These are phyloP conservation scores for Sporothrix dimorphospora DNA, from an alignment of 2,329 filamentous ascomycete species.

Conservation along the genomic window DNA sequence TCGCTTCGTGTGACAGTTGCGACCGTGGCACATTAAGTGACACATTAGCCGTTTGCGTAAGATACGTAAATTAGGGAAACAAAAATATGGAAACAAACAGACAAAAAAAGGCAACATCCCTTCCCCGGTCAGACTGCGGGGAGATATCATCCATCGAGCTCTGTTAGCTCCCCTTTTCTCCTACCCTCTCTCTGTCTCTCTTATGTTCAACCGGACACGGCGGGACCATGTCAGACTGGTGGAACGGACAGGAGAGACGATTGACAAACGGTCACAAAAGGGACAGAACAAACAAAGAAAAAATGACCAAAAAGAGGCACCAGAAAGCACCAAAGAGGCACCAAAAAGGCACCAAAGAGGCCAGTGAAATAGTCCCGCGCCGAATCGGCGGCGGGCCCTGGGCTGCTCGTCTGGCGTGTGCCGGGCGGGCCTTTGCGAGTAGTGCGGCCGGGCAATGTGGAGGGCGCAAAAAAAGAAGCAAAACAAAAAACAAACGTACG, in stretches of 20 bases:
- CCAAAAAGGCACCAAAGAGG: too few relatives aligned
- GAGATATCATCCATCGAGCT: neutral
- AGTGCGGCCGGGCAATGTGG: too few relatives aligned
- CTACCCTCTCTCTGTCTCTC: neutral
- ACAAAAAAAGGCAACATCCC: neutral
- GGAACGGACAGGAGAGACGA: neutral
- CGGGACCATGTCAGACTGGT: neutral
- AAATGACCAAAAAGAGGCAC: too few relatives aligned
- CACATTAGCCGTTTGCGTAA: neutral
- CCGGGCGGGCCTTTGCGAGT: slow-evolving; percentile 3
- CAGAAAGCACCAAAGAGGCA: too few relatives aligned
- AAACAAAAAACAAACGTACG: neutral
- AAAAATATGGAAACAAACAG: neutral
- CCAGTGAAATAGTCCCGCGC: neutral
- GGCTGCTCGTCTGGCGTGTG: neutral
- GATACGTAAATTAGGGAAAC: too few relatives aligned
- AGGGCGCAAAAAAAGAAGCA: too few relatives aligned
- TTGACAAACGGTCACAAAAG: neutral
- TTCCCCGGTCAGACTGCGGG: slow-evolving; percentile 11
- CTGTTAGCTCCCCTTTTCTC: neutral
- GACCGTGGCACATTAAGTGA: neutral
- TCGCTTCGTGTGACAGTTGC: neutral
- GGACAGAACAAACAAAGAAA: neutral
- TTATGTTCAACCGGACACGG: neutral
- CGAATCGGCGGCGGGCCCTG: neutral